phyloP scores from a whole-genome alignment of 2,329 filamentous ascomycete genomes.

The Paecilomyces sp. region DNA sequence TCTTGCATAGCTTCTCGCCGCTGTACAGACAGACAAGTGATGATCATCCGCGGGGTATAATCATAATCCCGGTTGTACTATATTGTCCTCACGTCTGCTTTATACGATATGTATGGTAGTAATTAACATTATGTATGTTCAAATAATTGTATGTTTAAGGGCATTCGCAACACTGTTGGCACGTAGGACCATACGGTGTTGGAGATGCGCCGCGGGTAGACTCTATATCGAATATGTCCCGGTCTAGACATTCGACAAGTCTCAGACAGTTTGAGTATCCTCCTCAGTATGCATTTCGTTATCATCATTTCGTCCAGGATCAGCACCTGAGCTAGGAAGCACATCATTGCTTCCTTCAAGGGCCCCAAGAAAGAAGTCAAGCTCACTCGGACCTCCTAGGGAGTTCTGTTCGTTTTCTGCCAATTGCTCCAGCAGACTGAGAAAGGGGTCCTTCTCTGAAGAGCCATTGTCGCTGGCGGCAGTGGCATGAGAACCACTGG shows the following conservation, averaged over 20 bases:
- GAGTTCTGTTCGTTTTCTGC: constrained; percentile 68
- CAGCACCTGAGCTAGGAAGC: not conserved
- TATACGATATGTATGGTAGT: not conserved
- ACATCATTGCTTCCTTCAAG: constrained; percentile 3
- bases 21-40: not conserved
- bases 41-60: not conserved
- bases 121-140: not conserved
- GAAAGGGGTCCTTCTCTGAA: constrained; percentile 73
- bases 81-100: not conserved
- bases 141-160: no score
- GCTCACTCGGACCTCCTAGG: constrained; percentile 60
- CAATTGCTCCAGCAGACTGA: constrained; percentile 71
- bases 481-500: constrained; percentile 34
- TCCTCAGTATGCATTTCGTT: not conserved
- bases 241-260: not conserved
- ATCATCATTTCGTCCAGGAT: not conserved
- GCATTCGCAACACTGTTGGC: no score
- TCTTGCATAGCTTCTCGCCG: not conserved
- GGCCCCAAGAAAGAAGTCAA: constrained; percentile 65
- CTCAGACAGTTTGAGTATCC: not conserved
- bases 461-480: constrained; percentile 45
- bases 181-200: no score
- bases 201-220: no score
- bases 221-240: no score
- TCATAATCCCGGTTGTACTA: not conserved